A percentile compares a stretch with the other conserved stretches of the same genome.
phyloP scores from a whole-genome alignment of 2,329 filamentous ascomycete genomes.

The Cladosporium cucumerinum region DNA sequence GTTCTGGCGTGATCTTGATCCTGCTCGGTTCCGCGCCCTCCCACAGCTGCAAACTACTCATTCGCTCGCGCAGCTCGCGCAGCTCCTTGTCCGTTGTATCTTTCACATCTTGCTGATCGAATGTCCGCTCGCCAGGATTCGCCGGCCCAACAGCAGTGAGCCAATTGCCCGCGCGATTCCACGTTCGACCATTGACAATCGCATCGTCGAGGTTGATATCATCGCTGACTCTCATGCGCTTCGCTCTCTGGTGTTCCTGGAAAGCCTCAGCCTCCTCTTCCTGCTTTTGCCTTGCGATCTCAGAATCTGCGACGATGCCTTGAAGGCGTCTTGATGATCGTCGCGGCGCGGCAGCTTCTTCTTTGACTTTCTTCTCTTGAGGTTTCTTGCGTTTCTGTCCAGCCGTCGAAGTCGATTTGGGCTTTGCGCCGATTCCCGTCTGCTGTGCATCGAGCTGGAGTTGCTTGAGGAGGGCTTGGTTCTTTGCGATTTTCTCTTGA shows the following conservation, averaged over 20 bases:
- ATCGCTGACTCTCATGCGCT: constrained; percentile 62
- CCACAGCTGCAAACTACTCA: constrained; percentile 76
- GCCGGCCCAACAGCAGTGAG: constrained; percentile 67
- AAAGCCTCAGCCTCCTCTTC: constrained; percentile 60
- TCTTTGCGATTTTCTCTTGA: constrained; percentile 81
- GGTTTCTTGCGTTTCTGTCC: constrained; percentile 41
- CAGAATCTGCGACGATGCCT: constrained; percentile 63
- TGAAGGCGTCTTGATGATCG: constrained; percentile 60
- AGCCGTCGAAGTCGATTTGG: constrained; percentile 43
- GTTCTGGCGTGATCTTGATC: constrained; percentile 86
- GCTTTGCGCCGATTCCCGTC: constrained; percentile 62
- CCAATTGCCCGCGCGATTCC: constrained; percentile 65
- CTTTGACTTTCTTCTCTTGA: constrained; percentile 54
- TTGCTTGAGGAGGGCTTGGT: constrained; percentile 76
- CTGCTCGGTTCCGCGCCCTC: constrained; percentile 78
- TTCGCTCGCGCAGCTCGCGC: constrained; percentile 68
- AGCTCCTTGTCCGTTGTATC: constrained; percentile 75
- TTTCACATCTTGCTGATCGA: constrained; percentile 77
- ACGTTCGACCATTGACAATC: constrained; percentile 70
- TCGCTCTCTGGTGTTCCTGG: constrained; percentile 57
- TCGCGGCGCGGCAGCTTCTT: constrained; percentile 50
- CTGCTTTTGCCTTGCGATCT: constrained; percentile 65
- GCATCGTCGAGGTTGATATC: constrained; percentile 73
- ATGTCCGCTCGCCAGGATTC: constrained; percentile 78
- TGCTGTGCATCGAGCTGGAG: constrained; percentile 65